phyloP scores from a whole-genome alignment of 2,329 filamentous ascomycete genomes.

The Penicillium expansum region DNA sequence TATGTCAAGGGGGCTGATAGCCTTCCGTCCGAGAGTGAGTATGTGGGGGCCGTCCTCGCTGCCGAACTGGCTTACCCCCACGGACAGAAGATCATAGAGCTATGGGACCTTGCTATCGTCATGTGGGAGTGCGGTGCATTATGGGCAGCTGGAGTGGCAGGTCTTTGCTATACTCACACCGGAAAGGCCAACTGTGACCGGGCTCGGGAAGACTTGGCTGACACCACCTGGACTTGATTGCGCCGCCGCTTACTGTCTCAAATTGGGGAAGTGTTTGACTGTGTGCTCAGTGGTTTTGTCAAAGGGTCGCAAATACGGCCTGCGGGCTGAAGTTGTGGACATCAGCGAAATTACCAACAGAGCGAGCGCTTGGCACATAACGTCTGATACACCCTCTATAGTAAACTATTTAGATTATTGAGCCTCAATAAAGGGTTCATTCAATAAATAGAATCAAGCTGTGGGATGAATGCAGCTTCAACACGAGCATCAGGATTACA shows the following conservation, averaged over 20 bases:
- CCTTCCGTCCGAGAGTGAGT: slow-evolving; percentile 12
- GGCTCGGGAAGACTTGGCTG: slow-evolving; percentile 12
- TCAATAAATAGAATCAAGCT: neutral
- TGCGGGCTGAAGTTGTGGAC: neutral
- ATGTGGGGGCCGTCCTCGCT: slow-evolving; percentile 7
- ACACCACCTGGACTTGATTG: slow-evolving; percentile 12
- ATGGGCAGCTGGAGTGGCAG: slow-evolving; percentile 14
- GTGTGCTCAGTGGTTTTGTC: neutral
- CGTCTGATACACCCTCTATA: fast-evolving
- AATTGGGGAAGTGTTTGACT: neutral
- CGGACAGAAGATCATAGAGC: slow-evolving; percentile 12
- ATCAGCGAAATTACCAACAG: neutral
- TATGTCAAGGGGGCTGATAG: slow-evolving; percentile 12
- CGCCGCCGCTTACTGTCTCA: neutral
- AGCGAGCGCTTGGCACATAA: neutral
- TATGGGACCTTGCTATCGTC: slow-evolving; percentile 16
- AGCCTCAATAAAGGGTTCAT: neutral
- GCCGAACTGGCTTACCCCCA: slow-evolving; percentile 13
- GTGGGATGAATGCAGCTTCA: neutral
- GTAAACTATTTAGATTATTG: neutral
- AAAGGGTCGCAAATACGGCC: neutral
- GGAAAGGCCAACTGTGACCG: slow-evolving; percentile 15
- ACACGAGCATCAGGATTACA: neutral
- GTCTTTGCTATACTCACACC: slow-evolving; percentile 14
- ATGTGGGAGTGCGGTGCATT: slow-evolving; percentile 17